Evolutionary conservation across 2,329 filamentous ascomycete genomes (phyloP).

Genomic region (Monosporascus sp.): DNA sequence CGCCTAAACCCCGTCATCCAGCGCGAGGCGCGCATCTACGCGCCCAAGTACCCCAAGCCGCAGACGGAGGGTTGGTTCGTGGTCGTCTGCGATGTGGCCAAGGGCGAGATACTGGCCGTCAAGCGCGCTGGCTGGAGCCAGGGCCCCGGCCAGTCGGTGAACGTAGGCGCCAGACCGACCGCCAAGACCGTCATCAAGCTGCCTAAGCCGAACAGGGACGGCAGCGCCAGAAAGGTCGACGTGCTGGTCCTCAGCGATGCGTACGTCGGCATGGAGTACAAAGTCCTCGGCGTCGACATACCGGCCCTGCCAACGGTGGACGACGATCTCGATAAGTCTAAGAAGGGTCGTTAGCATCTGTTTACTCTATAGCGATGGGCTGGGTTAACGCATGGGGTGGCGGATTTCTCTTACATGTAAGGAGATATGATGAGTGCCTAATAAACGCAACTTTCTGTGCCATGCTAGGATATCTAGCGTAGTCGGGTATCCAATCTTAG

Average conservation of each 20-base stretch:
- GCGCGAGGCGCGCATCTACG: constrained; percentile 71
- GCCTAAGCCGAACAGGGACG: constrained; percentile 39
- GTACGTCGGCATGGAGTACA: constrained; percentile 70
- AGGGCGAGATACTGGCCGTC: constrained; percentile 76
- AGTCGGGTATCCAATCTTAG: too few relatives aligned
- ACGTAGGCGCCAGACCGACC: constrained; percentile 41
- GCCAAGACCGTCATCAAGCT: constrained; percentile 57
- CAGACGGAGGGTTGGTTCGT: constrained; percentile 95
- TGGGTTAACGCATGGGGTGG: too few relatives aligned
- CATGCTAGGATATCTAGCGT: too few relatives aligned
- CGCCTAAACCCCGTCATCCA: constrained; percentile 63
- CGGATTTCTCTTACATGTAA: too few relatives aligned
- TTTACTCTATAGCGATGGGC: constrained; percentile 2
- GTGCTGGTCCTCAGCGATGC: constrained; percentile 79
- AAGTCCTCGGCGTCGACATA: constrained; percentile 44
- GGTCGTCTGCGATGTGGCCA: constrained; percentile 61
- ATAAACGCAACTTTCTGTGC: too few relatives aligned
- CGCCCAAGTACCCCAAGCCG: constrained; percentile 86
- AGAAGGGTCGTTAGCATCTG: constrained; percentile 25
- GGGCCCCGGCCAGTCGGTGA: constrained; percentile 23
- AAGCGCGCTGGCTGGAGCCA: constrained; percentile 75
- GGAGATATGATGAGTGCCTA: too few relatives aligned
- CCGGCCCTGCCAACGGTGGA: constrained; percentile 45
- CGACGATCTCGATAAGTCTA: constrained; percentile 40
- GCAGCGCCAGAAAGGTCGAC: constrained; percentile 59